Percentiles rank a stretch among this genome's conserved stretches.
phyloP scores from a whole-genome alignment of 2,329 filamentous ascomycete species.

The Penicillium sp. region DNA sequence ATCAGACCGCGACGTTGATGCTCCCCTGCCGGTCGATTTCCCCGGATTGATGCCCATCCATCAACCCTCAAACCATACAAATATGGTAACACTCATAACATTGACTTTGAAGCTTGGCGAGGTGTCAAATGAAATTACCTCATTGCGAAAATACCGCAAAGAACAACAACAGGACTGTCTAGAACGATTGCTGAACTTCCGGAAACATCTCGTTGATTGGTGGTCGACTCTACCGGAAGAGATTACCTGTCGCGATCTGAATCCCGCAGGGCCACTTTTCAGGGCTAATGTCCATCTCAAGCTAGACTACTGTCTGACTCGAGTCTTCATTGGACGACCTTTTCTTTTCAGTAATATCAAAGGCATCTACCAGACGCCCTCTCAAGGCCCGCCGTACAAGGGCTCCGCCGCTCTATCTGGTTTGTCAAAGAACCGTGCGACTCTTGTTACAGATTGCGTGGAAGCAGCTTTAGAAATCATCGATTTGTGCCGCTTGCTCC shows the following conservation, averaged over 20 bases:
- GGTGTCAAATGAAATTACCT: constrained; percentile 42
- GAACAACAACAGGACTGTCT: constrained; percentile 42
- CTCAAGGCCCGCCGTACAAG: constrained; percentile 26
- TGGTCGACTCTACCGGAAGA: constrained; percentile 42
- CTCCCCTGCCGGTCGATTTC: constrained; percentile 51
- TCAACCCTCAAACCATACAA: constrained; percentile 45
- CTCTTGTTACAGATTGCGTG: constrained; percentile 53
- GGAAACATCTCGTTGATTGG: constrained; percentile 44
- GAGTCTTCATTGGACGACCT: constrained; percentile 55
- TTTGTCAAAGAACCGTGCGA: constrained; percentile 36
- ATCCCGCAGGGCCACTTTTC: constrained; percentile 42
- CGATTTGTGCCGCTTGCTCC: constrained; percentile 51
- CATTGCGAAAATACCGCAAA: constrained; percentile 40
- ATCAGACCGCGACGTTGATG: constrained; percentile 53
- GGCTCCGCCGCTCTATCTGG: constrained; percentile 31
- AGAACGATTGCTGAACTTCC: constrained; percentile 38
- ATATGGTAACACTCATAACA: constrained; percentile 50
- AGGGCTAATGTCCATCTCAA: constrained; percentile 53
- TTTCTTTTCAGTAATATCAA: constrained; percentile 50
- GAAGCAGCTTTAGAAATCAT: constrained; percentile 53
- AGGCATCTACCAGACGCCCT: constrained; percentile 24
- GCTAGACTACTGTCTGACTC: constrained; percentile 53
- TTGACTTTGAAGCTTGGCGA: constrained; percentile 44
- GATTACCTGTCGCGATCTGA: constrained; percentile 42
- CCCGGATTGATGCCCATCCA: constrained; percentile 44